Conservation (phyloP, 1,284 basidiomycete species). For the Tylopilus sp. region DNA sequence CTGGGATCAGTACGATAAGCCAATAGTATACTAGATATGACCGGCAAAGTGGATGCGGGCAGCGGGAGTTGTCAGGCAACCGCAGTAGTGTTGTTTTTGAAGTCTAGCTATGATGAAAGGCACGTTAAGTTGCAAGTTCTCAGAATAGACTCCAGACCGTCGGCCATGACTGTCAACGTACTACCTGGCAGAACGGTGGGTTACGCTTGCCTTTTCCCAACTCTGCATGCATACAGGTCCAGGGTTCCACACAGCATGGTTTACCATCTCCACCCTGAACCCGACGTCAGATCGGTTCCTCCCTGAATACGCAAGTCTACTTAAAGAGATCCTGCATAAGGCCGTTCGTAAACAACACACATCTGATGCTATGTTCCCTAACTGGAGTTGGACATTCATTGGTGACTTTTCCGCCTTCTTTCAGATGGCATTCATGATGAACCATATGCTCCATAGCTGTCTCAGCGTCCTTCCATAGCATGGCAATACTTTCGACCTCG, state of each 20-base stretch:
- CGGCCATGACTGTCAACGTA: no score
- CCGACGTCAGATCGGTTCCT: background rate
- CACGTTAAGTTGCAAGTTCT: background rate
- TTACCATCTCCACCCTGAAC: background rate
- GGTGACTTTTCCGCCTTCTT: constrained; percentile 6
- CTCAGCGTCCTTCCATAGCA: constrained; percentile 23
- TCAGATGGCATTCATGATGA: background rate
- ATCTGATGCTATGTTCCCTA: constrained; percentile 16
- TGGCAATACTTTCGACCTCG: constrained; percentile 24
- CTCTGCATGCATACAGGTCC: background rate
- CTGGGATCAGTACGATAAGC: no score
- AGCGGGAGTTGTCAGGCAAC: no score
- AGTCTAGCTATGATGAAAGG: no score
- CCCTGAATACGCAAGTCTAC: background rate
- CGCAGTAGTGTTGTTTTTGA: no score
- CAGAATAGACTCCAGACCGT: background rate
- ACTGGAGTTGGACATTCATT: constrained; percentile 13
- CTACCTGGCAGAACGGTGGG: no score
- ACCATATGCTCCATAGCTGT: constrained; percentile 9
- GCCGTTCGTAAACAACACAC: background rate
- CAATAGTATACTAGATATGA: no score
- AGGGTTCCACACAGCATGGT: background rate
- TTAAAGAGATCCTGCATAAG: background rate
- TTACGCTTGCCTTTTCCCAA: no score
- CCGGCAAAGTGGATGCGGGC: no score